Base-by-base conservation (phyloP, 2,329 filamentous ascomycete genomes). In the Nemania abortiva region DNA sequence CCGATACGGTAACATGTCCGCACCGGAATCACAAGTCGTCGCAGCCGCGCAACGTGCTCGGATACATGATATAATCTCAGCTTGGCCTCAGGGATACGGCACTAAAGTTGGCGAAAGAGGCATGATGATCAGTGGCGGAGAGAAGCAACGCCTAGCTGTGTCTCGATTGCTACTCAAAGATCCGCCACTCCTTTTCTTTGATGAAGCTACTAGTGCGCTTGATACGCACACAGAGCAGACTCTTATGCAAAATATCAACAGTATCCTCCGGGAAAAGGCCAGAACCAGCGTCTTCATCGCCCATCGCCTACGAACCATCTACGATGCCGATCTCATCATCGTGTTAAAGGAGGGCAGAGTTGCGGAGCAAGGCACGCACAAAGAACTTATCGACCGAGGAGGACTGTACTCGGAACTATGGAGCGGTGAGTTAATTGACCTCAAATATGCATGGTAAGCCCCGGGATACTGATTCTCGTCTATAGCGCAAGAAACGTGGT, bases 261-360 rank as follows among this genome's bases (percentile, higher is more conserved):
- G 91, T 73, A 96, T 98, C 62, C 84, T 98, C 63, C 92, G 91
- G 74, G 95, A 97, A 76, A 97, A 97, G 83, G 85, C 85, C 2
- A 88, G 95, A 65, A 98, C 96, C 0, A 98, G 94, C 74, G 93
- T 99, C 0, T 98, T 98, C 78, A 92, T 99, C 5, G 96, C 96
- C 6, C 96, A 98, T 80, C 88, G 96, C 20, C 83, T 99, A 68
- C 89, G 95, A 61, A 98, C 96, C 0, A 98, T 99, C 73, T 97
- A 93, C 77, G 96, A 98, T 77, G 93, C 93, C 47, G 92, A 98
- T 81, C 84, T 95, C 75, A 98, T 98, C 74, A 95, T 98, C 75
- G 96, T 98, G 45, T 83, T 98, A 65, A 91, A 91, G 78, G 90
- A 92, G 69, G 96, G 96, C 0, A 85, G 84, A 15, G 94, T 98